Conservation (phyloP, 2,329 filamentous ascomycete genomes). For the Sporothrix schenckii region DNA sequence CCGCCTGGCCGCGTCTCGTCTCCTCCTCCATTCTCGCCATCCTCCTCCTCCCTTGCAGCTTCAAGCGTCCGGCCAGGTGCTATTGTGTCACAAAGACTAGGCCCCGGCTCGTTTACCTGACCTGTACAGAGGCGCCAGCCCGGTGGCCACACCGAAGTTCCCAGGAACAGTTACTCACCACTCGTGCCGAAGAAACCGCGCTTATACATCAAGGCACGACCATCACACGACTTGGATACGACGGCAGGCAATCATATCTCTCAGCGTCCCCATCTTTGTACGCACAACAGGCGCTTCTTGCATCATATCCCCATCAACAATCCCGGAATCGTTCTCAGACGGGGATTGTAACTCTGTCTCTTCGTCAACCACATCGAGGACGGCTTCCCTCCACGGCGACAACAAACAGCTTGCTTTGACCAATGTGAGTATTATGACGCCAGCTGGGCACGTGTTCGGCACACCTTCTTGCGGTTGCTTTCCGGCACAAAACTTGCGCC, state of each 20-base stretch:
- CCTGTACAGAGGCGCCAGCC: background rate
- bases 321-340: background rate
- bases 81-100: background rate
- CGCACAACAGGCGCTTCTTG: background rate
- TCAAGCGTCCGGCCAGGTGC: background rate
- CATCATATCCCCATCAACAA: background rate
- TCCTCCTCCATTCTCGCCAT: background rate
- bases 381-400: background rate
- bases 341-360: background rate
- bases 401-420: background rate
- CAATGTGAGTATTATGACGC: conserved; percentile 10
- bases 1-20: background rate
- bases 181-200: conserved; percentile 19
- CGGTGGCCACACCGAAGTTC: conserved; percentile 6
- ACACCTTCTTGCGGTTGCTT: background rate
- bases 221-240: background rate
- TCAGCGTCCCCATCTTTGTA: background rate
- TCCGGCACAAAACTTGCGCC: background rate
- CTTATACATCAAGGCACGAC: conserved; percentile 25
- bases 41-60: background rate
- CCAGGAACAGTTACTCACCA: conserved; percentile 11
- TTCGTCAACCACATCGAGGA: background rate
- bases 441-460: background rate
- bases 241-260: background rate
- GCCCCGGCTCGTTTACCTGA: background rate